Percentiles rank a stretch among this genome's conserved stretches.
Conservation (phyloP, 2,329 filamentous ascomycete genomes). For the Orbilia brochopaga region DNA sequence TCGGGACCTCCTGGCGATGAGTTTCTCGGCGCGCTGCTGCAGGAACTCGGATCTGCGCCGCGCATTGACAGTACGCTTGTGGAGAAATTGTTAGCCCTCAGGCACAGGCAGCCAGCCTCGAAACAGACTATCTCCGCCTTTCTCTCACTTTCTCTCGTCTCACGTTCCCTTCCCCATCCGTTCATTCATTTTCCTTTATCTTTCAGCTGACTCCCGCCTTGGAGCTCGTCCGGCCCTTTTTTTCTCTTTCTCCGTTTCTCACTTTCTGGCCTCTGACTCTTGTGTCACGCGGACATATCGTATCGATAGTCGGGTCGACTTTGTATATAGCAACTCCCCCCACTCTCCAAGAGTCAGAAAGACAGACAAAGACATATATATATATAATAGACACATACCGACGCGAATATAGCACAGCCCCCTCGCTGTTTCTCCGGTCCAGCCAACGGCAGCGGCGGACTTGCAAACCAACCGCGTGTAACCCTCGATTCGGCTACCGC, state of each 20-base stretch:
- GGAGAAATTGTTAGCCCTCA: no score
- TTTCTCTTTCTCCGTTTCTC: not conserved
- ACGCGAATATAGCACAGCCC: not conserved
- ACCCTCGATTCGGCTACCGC: not conserved
- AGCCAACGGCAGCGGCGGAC: constrained; percentile 1
- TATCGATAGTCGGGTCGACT: not conserved
- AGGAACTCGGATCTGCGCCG: constrained; percentile 17
- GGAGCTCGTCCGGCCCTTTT: not conserved
- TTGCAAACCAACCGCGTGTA: constrained; percentile 5
- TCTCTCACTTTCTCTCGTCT: not conserved
- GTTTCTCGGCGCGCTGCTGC: constrained; percentile 9
- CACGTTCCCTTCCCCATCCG: constrained; percentile 10
- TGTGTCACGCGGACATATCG: not conserved
- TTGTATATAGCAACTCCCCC: not conserved
- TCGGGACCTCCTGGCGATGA: constrained; percentile 5
- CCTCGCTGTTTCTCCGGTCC: not conserved
- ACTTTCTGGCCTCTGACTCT: not conserved
- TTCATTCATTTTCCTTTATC: constrained; percentile 7
- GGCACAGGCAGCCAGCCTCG: not conserved
- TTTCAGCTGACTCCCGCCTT: constrained; percentile 1
- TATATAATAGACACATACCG: no score
- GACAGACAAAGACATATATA: no score
- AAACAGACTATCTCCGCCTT: constrained; percentile 12
- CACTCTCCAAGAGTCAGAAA: no score
- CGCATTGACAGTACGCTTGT: constrained; percentile 4